These are phyloP conservation scores for Geosmithia flava DNA, from an alignment of 2,329 filamentous ascomycete species.

Conservation along the genomic window DNA sequence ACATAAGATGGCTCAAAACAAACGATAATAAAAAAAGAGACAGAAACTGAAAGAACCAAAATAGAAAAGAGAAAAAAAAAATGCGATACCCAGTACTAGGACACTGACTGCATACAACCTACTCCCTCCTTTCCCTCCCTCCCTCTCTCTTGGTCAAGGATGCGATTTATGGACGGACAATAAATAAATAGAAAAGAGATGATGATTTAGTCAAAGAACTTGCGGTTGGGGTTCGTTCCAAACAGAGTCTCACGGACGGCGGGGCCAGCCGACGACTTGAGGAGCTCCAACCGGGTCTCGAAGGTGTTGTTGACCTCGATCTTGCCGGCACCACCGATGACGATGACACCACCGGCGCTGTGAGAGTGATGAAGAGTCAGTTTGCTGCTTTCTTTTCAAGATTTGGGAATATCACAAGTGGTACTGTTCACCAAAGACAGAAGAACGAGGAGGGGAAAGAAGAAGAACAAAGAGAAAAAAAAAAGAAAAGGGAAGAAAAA, in stretches of 20 bases:
- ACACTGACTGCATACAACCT: conserved; percentile 3
- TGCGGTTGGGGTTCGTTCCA: conserved; percentile 89
- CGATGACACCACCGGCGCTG: conserved; percentile 72
- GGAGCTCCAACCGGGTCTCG: conserved; percentile 75
- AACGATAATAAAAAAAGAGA: conserved; percentile 1
- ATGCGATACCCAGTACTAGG: conserved; percentile 9
- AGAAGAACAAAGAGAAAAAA: not conserved
- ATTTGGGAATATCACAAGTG: not conserved
- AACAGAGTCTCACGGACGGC: conserved; percentile 78
- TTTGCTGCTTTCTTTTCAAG: conserved; percentile 8
- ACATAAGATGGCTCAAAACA: conserved; percentile 7
- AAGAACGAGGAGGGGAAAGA: not conserved
- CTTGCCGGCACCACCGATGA: conserved; percentile 77
- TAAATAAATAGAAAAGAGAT: not conserved
- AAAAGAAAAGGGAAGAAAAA: conserved; percentile 8
- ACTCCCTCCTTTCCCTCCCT: conserved; percentile 5
- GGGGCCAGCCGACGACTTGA: conserved; percentile 77
- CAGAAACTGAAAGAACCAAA: not conserved
- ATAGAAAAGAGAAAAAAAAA: no score
- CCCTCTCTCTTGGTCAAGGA: conserved; percentile 5
- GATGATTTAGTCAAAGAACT: conserved; percentile 69
- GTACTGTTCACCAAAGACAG: no score
- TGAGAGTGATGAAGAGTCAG: not conserved
- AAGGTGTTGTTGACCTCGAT: conserved; percentile 99
- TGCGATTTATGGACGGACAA: not conserved